phyloP scores from a whole-genome alignment of 306 rosid species.

The Argentina anserina region DNA sequence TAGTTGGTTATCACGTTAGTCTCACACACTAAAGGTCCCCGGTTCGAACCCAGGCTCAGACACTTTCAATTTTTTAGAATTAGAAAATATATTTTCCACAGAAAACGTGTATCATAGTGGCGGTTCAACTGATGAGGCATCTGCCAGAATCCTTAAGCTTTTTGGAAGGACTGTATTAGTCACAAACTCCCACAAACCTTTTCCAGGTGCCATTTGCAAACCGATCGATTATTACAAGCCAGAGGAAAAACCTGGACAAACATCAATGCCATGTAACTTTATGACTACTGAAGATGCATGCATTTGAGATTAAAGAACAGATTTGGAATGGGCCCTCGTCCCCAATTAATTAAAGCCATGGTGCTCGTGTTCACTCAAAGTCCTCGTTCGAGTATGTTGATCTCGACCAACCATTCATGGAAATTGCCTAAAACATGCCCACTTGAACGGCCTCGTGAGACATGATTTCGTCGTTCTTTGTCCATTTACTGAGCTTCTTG shows the following conservation, averaged over 20 bases:
- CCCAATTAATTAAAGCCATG: too few species aligned
- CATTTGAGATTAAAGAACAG: conserved; percentile 8
- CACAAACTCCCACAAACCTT: conserved; percentile 33
- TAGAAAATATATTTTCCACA: conserved; percentile 25
- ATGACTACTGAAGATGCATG: conserved; percentile 8
- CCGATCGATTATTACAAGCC: neutral
- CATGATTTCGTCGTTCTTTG: too few species aligned
- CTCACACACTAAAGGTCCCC: conserved; percentile 12
- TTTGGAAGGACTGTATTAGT: conserved; percentile 64
- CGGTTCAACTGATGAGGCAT: conserved; percentile 35
- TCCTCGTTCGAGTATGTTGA: too few species aligned
- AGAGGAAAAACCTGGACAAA: conserved; percentile 17
- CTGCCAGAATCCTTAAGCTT: conserved; percentile 54
- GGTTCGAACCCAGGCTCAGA: conserved; percentile 10
- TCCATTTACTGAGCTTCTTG: too few species aligned
- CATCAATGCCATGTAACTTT: conserved; percentile 1
- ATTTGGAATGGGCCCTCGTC: conserved; percentile 23
- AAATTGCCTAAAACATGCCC: too few species aligned
- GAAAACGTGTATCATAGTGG: conserved; percentile 32
- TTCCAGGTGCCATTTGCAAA: conserved; percentile 28
- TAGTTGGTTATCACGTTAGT: conserved; percentile 8
- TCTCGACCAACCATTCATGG: too few species aligned
- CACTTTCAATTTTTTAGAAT: neutral
- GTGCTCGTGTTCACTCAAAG: too few species aligned
- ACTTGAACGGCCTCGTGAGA: too few species aligned